Evolutionary conservation across 2,329 filamentous ascomycete species (phyloP), one percentile per base, ranked within the genome.

Genomic region (Neonectria sp.): DNA sequence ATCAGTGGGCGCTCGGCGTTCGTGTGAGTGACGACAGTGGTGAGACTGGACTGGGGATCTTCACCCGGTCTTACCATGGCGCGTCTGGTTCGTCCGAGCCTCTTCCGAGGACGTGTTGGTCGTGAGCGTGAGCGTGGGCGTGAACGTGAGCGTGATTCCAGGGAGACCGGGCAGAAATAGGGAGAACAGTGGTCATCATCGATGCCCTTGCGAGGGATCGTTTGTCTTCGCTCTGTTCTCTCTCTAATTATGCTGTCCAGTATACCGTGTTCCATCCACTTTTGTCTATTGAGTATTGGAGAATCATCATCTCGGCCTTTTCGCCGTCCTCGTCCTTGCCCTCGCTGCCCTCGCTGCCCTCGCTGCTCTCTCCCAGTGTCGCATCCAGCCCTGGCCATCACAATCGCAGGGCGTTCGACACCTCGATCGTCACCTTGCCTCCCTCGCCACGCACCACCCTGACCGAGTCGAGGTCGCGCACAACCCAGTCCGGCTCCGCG

Each of bases 401-500:
- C 49, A 71, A 68, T 63, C 81, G 79, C 77, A 91, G 80, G 56
- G 89, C 89, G 79, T 94, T 86, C 65, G 81, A 83, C 72, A 97
- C 89, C 82, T 94, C 90, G 70, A 97, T 80, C 71, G 87, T 89
- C 61, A 93, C 86, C 70, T 82, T 82, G n/a, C 89, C 90, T 57
- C 84, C 86, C 68, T 86, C 83, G 71, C 82, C 82, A 59, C 87
- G 84, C 67, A 89, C 82, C 74, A 97, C 83, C 73, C 82, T 89
- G 69, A 97, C 89, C 71, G 92, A 95, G 64, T 86, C 85, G 82
- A 97, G 85, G 81, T 98, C 94, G 80, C 86, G 85, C 64, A 97
- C 91, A 58, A 97, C 90, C 91, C 93, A 97, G 83, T 97, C 94
- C 51, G 95, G 94, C n/a, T 89, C 91, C 5, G 94, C 94, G 53